Percentiles rank a stretch among this genome's conserved stretches.
Evolutionary conservation across 192 early-diverging fungal species (phyloP).

Genomic region (Diversispora eburnea): DNA sequence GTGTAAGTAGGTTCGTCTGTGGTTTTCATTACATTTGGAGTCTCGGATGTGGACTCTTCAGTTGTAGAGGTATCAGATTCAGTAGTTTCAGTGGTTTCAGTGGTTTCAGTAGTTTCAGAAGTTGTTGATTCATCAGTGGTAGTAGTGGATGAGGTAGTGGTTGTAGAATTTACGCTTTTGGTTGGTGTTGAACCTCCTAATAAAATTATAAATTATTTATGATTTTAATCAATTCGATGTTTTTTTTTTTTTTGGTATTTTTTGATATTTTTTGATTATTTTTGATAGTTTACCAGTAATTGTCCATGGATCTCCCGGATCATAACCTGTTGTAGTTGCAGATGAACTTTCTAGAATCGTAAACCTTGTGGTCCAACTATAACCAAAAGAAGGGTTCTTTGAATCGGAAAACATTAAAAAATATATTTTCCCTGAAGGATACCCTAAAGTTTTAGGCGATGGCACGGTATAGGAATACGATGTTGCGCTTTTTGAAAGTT

Average conservation of each 20-base stretch:
- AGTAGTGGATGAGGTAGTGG: no score
- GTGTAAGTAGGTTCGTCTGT: no score
- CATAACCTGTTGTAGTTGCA: background rate
- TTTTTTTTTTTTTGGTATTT: background rate
- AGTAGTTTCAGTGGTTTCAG: no score
- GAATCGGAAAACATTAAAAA: conserved; percentile 18
- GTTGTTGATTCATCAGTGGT: no score
- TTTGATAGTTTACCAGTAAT: background rate
- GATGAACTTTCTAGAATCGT: background rate
- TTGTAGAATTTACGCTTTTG: no score
- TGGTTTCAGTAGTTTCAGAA: no score
- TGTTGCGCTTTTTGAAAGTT: background rate
- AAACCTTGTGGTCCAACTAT: conserved; percentile 9
- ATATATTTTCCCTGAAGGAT: conserved; percentile 16
- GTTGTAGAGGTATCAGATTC: no score
- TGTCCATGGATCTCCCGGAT: background rate
- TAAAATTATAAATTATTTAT: no score
- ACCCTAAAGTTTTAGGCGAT: background rate
- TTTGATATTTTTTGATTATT: background rate
- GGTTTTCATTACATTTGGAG: no score
- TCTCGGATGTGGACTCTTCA: no score
- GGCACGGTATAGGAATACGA: background rate
- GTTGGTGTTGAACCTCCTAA: no score
- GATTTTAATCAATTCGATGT: no score
- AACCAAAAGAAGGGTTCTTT: background rate